phyloP scores from a whole-genome alignment of 352 stramenopile species.

The Peronosclerospora sorghi region DNA sequence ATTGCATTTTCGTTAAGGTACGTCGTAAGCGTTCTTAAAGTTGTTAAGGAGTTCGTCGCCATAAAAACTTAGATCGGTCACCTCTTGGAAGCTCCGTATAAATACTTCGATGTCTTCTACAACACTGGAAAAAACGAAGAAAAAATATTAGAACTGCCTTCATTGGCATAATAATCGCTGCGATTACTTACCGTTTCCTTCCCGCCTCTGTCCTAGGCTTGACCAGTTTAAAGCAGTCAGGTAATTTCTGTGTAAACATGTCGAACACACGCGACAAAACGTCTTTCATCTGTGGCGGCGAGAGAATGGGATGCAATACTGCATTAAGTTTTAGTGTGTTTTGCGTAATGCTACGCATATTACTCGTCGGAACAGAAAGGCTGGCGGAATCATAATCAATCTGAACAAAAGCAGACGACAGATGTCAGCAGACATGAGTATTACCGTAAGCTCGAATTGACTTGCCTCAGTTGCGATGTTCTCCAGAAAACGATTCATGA shows the following conservation, averaged over 20 bases:
- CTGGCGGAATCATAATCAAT: conserved; percentile 60
- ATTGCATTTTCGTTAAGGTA: conserved; percentile 19
- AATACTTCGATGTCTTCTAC: conserved; percentile 67
- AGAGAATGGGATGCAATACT: conserved; percentile 88
- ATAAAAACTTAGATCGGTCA: conserved; percentile 58
- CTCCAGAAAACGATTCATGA: conserved; percentile 89
- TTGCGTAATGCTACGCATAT: conserved; percentile 89
- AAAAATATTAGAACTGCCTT: not conserved
- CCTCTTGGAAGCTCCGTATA: conserved; percentile 60
- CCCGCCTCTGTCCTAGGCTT: conserved; percentile 61
- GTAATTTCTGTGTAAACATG: conserved; percentile 83
- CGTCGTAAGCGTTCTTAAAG: conserved; percentile 44
- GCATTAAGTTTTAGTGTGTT: conserved; percentile 93
- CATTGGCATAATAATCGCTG: not conserved
- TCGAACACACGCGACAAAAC: conserved; percentile 88
- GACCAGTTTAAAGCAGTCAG: conserved; percentile 82
- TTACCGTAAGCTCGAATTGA: conserved; percentile 5
- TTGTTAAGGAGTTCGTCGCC: conserved; percentile 45
- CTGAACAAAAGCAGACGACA: conserved; percentile 26
- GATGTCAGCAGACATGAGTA: conserved; percentile 18
- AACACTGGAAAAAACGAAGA: conserved; percentile 25
- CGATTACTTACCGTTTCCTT: conserved; percentile 42
- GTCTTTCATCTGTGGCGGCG: conserved; percentile 90
- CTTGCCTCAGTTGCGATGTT: conserved; percentile 55
- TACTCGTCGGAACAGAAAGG: conserved; percentile 56